These are phyloP conservation scores for Solanum lycopersicoides DNA, from an alignment of 257 asterid genomes.

Conservation along the genomic window DNA sequence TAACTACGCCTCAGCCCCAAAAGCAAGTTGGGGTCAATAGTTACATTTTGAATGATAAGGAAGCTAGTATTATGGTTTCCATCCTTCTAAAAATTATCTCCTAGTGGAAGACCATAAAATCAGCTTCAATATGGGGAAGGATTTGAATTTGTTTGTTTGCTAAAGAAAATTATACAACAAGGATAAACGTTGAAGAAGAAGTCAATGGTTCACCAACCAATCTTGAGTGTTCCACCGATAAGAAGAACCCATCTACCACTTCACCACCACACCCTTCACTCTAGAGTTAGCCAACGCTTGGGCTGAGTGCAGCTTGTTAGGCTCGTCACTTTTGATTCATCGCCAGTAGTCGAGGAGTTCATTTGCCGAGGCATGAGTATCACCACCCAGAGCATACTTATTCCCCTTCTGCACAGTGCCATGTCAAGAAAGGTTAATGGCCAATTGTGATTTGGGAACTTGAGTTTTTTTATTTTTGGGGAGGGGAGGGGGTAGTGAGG, in stretches of 20 bases:
- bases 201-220: background rate
- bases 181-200: background rate
- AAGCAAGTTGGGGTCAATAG: background rate
- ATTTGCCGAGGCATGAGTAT: background rate
- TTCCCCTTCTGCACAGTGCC: background rate
- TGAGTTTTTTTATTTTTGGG: background rate
- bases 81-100: background rate
- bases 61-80: background rate
- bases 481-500: background rate
- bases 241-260: background rate
- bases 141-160: background rate
- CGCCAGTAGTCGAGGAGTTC: background rate
- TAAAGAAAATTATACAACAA: background rate
- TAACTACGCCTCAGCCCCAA: background rate
- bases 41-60: background rate
- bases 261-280: background rate
- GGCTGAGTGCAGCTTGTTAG: background rate
- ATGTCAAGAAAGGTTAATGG: background rate
- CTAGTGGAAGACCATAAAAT: background rate
- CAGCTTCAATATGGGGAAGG: background rate
- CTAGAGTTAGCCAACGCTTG: background rate
- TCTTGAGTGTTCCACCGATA: background rate
- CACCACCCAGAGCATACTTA: background rate
- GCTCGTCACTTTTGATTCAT: background rate
- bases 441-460: background rate